A percentile compares a stretch with the other conserved stretches of the same genome.
Evolutionary conservation across 345 rosid genomes (phyloP).

Genomic region (Eucalyptus leucophloia): DNA sequence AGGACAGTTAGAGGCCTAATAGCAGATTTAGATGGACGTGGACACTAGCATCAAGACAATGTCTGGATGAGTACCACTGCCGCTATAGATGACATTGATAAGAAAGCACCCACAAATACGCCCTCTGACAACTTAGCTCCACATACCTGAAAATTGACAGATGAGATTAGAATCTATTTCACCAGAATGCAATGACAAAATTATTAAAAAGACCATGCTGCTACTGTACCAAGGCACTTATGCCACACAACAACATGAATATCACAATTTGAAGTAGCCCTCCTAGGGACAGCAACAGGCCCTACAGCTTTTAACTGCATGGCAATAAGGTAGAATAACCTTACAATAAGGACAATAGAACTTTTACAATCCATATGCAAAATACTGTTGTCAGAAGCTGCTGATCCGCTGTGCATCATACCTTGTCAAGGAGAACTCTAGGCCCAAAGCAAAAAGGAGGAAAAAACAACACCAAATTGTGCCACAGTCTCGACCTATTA

Average conservation of each 20-base stretch:
- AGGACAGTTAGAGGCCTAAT: neutral
- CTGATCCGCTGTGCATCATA: neutral
- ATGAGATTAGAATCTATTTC: neutral
- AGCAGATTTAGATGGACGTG: neutral
- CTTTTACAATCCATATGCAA: neutral
- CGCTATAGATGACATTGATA: constrained; percentile 97
- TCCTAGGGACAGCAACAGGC: constrained; percentile 89
- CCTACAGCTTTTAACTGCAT: constrained; percentile 94
- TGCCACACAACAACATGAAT: constrained; percentile 71
- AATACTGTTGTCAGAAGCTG: neutral
- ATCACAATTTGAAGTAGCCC: constrained; percentile 82
- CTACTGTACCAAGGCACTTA: constrained; percentile 56
- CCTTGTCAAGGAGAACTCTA: constrained; percentile 98
- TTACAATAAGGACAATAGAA: neutral
- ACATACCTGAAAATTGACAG: constrained; percentile 50
- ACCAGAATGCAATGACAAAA: neutral
- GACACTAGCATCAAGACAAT: neutral
- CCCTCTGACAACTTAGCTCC: constrained; percentile 98
- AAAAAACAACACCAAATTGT: constrained; percentile 97
- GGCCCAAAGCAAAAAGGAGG: constrained; percentile 97
- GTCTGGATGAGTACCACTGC: constrained; percentile 63
- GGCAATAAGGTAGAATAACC: constrained; percentile 3
- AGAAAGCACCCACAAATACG: constrained; percentile 85
- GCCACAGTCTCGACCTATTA: constrained; percentile 89
- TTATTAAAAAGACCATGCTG: neutral